phyloP scores from a whole-genome alignment of 129 eudicot species.

The Arctium lappa region DNA sequence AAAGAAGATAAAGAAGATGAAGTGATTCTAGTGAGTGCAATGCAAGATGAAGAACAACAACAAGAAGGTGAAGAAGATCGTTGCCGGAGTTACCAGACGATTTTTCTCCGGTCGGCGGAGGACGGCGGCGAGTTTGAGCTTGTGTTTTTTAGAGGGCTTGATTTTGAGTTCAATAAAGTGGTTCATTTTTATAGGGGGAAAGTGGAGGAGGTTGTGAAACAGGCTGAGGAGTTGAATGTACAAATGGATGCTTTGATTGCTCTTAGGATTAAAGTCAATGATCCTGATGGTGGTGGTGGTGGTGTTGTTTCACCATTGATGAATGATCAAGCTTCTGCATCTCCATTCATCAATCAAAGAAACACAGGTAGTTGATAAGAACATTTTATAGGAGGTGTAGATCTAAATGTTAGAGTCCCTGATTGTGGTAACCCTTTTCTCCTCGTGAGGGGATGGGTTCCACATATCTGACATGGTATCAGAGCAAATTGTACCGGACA shows the following conservation, averaged over 20 bases:
- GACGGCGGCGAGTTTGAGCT: slow-evolving; percentile 59
- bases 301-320: not conserved
- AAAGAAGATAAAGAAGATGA: slow-evolving; percentile 37
- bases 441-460: not conserved
- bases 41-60: slow-evolving; percentile 31
- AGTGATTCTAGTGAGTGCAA: slow-evolving; percentile 34
- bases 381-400: too few relatives aligned
- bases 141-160: slow-evolving; percentile 44
- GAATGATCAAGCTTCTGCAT: not conserved
- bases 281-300: not conserved
- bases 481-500: not conserved
- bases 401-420: not conserved
- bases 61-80: not conserved
- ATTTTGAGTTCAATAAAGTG: slow-evolving; percentile 61
- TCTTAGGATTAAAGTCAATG: slow-evolving; percentile 37
- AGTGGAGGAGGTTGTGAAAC: slow-evolving; percentile 55
- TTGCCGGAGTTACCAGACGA: slow-evolving; percentile 39
- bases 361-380: slow-evolving; percentile 21
- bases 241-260: slow-evolving; percentile 74
- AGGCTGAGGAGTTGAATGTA: slow-evolving; percentile 47
- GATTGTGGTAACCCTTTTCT: not conserved
- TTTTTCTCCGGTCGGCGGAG: slow-evolving; percentile 48
- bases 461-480: not conserved
- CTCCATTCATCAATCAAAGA: slow-evolving; percentile 23
- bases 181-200: slow-evolving; percentile 39